phyloP scores from a whole-genome alignment of 768 basidiomycete genomes.

The Mycena alexandri region DNA sequence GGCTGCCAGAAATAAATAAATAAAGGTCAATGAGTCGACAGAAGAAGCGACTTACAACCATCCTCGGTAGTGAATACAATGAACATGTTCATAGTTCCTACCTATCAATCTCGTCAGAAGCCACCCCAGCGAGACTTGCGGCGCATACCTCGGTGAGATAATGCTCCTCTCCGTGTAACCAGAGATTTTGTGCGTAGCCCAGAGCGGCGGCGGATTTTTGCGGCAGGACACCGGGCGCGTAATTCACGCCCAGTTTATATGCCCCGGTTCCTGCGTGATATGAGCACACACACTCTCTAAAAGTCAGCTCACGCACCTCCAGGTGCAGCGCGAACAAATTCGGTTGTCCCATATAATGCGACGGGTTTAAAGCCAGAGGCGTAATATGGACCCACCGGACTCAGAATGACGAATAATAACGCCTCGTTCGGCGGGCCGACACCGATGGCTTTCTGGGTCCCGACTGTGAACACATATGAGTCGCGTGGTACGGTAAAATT shows the following conservation, averaged over 20 bases:
- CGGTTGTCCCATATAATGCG: conserved; percentile 86
- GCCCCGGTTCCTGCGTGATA: conserved; percentile 77
- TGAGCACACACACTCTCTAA: not conserved
- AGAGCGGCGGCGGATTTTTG: conserved; percentile 80
- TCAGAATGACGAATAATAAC: conserved; percentile 86
- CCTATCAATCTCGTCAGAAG: conserved; percentile 67
- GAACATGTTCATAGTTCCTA: conserved; percentile 95
- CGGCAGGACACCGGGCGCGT: conserved; percentile 88
- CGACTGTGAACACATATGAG: conserved; percentile 62
- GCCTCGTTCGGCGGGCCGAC: conserved; percentile 85
- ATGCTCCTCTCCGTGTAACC: conserved; percentile 84
- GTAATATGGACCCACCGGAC: conserved; percentile 89
- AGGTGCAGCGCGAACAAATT: conserved; percentile 86
- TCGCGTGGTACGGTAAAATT: not conserved
- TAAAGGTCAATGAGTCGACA: not conserved
- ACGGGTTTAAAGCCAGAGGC: conserved; percentile 92
- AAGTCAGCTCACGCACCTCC: conserved; percentile 66
- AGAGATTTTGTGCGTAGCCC: conserved; percentile 91
- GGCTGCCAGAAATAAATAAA: conserved; percentile 56
- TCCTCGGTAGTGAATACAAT: conserved; percentile 80
- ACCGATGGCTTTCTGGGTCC: conserved; percentile 77
- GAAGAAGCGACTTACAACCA: conserved; percentile 58
- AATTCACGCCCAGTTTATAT: conserved; percentile 90
- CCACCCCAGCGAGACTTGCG: conserved; percentile 12
- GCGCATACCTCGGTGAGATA: conserved; percentile 64